These are phyloP conservation scores for Kwoniella heveanensis DNA, from an alignment of 768 basidiomycete genomes.

Conservation along the genomic window DNA sequence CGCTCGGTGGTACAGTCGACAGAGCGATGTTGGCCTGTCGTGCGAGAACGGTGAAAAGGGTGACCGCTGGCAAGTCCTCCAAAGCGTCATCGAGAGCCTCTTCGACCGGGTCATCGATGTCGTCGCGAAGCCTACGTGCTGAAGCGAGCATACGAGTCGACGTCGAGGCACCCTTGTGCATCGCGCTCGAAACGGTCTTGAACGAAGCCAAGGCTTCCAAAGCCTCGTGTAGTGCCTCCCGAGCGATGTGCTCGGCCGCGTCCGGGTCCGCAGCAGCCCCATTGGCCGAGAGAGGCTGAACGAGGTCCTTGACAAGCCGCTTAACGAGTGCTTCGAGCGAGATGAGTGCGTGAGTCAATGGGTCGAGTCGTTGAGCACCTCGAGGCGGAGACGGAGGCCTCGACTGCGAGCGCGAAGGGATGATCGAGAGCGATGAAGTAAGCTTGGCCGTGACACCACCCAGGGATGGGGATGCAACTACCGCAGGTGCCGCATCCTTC, in stretches of 20 bases:
- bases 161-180: conserved; percentile 27
- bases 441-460: conserved; percentile 49
- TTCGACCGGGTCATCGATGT: conserved; percentile 42
- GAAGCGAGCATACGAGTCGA: conserved; percentile 32
- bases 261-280: conserved; percentile 32
- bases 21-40: conserved; percentile 42
- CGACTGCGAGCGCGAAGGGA: conserved; percentile 53
- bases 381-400: conserved; percentile 53
- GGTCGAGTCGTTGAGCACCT: conserved; percentile 26
- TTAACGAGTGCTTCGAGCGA: conserved; percentile 53
- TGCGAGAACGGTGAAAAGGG: conserved; percentile 45
- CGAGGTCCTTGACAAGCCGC: conserved; percentile 44
- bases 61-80: conserved; percentile 53
- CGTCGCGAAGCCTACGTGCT: conserved; percentile 48
- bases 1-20: conserved; percentile 5
- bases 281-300: conserved; percentile 37
- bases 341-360: conserved; percentile 46
- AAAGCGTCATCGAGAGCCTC: conserved; percentile 52
- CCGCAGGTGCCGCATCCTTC: conserved; percentile 25
- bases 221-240: conserved; percentile 54
- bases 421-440: conserved; percentile 42
- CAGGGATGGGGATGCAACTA: conserved; percentile 29
- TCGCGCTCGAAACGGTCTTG: conserved; percentile 41
- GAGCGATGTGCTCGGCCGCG: conserved; percentile 49
- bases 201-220: conserved; percentile 52